Evolutionary conservation across 2,329 filamentous ascomycete genomes (phyloP), one percentile per base, ranked within the genome.

Genomic region (Thelonectria olida): DNA sequence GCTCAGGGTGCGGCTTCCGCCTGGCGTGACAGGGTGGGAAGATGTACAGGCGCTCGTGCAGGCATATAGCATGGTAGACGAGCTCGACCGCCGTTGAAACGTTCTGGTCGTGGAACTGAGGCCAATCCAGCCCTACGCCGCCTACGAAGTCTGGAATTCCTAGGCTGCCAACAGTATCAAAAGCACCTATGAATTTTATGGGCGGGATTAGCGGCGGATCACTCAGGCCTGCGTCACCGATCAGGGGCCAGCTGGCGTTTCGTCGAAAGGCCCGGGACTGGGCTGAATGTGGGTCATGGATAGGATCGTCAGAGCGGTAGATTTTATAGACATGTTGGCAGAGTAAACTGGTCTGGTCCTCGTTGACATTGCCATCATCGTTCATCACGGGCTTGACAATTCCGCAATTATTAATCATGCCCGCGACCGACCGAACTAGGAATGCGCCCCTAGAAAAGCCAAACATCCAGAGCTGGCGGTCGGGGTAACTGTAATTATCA

Each of bases 391-490:
- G 61, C 3, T 65, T 65, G 48, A 71, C 36, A 13, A 73, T 68
- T 34, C 72, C 72, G 58, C 69, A 73, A 55, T 73, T 73, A 65
- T 73, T 73, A 41, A 73, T 73, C 68, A 73, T 66, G 2, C 71
- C 70, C 1, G 67, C 71, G 0, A 73, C 67, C 7, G 53, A 69
- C 1, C 72, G 64, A 5, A 68, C 66, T 8, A 68, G 62, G 41
- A 64, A 73, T 3, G 72, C 63, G 15, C 72, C 72, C n/a, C 71
- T 59, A 4, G 68, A 72, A 15, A 68, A 23, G n/a, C 72, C 71
- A 31, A 73, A 72, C 61, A 73, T 61, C 69, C 69, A 72, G 1
- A 73, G 34, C 57, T 72, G 65, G 42, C 39, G 45, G 15, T 67
- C 62, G 3, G 65, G 57, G 34, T 61, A 57, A 13, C 13, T 34